A percentile compares a stretch with the other conserved stretches of the same genome.
Conservation (phyloP, 1,139 yeast genomes). For the Pneumocystis canis region DNA sequence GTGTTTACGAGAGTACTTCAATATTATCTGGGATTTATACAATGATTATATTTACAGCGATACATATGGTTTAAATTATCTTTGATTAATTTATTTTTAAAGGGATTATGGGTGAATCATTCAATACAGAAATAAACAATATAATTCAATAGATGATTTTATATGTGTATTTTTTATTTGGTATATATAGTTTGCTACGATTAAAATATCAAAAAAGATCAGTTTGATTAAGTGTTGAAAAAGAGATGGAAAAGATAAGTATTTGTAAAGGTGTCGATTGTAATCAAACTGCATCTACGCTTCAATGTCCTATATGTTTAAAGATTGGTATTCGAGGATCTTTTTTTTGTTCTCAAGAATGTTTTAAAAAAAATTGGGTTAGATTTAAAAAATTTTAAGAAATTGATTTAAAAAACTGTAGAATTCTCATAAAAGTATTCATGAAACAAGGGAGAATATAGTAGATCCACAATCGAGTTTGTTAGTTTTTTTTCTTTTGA, state of each 20-base stretch:
- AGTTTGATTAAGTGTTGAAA: not conserved
- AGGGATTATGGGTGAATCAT: too few relatives aligned
- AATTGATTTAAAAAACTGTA: conserved; percentile 11
- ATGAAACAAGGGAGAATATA: not conserved
- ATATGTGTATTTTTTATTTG: not conserved
- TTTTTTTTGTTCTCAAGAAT: conserved; percentile 68
- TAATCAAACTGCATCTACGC: conserved; percentile 56
- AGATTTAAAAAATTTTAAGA: conserved; percentile 39
- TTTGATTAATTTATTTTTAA: too few relatives aligned
- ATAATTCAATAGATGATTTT: too few relatives aligned
- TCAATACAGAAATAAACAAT: too few relatives aligned
- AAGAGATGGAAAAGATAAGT: not conserved
- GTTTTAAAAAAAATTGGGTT: conserved; percentile 61
- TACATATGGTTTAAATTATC: too few relatives aligned
- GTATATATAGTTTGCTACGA: not conserved
- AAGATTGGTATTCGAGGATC: conserved; percentile 44
- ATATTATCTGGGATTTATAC: too few relatives aligned
- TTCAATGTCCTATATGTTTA: conserved; percentile 86
- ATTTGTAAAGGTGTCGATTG: conserved; percentile 34
- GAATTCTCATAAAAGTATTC: not conserved
- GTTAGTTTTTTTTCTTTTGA: not conserved
- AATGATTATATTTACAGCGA: too few relatives aligned
- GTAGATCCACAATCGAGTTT: not conserved
- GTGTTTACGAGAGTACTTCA: too few relatives aligned
- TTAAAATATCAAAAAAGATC: not conserved